These are phyloP conservation scores for Coniella vitis DNA, from an alignment of 2,329 filamentous ascomycete species.

Conservation along the genomic window DNA sequence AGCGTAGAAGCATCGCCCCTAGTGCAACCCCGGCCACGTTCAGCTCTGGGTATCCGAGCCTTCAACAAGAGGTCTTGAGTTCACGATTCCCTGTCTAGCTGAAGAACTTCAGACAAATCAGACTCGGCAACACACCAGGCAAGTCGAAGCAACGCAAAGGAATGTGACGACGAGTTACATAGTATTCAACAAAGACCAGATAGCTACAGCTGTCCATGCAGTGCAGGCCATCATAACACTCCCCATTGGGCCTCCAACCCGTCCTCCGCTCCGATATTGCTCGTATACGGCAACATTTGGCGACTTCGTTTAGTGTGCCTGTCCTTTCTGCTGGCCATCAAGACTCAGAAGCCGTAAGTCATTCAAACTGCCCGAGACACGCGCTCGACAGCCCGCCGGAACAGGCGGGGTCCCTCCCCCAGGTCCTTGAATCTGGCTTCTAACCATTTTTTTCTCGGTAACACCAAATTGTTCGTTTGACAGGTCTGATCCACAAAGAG, in stretches of 20 bases:
- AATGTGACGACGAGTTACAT: too few species aligned
- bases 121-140: too few species aligned
- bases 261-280: neutral
- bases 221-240: neutral
- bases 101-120: too few species aligned
- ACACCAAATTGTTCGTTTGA: neutral
- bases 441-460: too few species aligned
- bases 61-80: too few species aligned
- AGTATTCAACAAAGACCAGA: too few species aligned
- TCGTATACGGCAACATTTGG: conserved; percentile 2
- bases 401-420: neutral
- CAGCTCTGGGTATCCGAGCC: conserved; percentile 8
- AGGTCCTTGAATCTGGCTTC: too few species aligned
- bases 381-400: neutral
- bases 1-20: conserved; percentile 12
- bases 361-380: neutral
- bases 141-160: too few species aligned
- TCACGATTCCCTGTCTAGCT: too few species aligned
- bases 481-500: neutral
- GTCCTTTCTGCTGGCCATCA: neutral
- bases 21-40: conserved; percentile 10
- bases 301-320: neutral
- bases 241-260: too few species aligned
- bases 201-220: neutral
- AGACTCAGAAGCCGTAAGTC: neutral